A percentile compares a stretch with the other conserved stretches of the same genome.
Evolutionary conservation across 2,329 filamentous ascomycete species (phyloP).

Genomic region (Rutstroemia sp.): DNA sequence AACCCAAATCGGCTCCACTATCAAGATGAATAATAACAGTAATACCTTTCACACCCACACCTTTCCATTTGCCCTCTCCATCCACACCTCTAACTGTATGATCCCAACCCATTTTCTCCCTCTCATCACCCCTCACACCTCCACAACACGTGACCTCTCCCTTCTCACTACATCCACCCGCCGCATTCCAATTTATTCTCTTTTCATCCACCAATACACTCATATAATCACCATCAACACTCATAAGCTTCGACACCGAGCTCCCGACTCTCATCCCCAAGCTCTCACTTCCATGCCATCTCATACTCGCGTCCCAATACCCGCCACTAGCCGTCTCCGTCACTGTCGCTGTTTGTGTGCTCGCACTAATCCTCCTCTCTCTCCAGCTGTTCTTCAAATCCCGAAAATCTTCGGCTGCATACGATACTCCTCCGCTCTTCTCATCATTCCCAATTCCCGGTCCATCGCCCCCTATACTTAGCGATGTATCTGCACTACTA

Average conservation of each 20-base stretch:
- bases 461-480: background rate
- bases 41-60: slow-evolving; percentile 15
- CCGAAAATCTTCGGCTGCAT: background rate
- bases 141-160: background rate
- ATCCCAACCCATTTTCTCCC: background rate
- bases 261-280: background rate
- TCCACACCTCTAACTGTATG: background rate
- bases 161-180: background rate
- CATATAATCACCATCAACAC: background rate
- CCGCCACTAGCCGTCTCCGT: background rate
- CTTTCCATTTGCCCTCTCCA: background rate
- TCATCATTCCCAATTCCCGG: background rate
- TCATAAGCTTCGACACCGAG: background rate
- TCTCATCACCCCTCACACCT: background rate
- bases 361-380: background rate
- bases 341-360: background rate
- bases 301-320: background rate
- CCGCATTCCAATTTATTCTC: background rate
- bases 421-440: background rate
- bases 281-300: background rate
- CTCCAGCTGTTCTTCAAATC: background rate
- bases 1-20: slow-evolving; percentile 19
- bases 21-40: slow-evolving; percentile 22
- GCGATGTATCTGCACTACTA: too few species aligned
- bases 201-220: background rate